Conservation (phyloP, 2,329 filamentous ascomycete genomes). For the Hymenoscyphus fructigenus region DNA sequence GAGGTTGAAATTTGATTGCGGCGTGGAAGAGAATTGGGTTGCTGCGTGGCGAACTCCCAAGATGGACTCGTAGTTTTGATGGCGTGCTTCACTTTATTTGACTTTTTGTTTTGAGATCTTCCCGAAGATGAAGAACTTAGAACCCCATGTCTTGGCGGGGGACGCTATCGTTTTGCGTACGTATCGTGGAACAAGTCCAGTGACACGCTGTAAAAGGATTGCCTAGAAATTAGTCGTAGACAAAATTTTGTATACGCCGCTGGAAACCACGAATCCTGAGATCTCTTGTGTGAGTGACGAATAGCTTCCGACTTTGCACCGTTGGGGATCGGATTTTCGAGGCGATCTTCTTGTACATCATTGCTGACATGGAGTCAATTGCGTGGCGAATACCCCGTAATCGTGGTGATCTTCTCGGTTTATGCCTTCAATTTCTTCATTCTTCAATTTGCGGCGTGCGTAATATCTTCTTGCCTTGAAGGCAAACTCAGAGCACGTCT, state of each 20-base stretch:
- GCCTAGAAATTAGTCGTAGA: not conserved
- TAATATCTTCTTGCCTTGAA: conserved; percentile 2
- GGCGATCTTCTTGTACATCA: not conserved
- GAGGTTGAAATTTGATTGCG: no score
- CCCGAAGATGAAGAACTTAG: no score
- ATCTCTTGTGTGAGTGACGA: not conserved
- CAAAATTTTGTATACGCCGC: not conserved
- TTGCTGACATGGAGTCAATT: not conserved
- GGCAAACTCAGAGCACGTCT: not conserved
- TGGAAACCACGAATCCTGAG: not conserved
- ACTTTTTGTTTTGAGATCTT: no score
- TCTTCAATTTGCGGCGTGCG: not conserved
- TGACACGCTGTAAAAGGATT: not conserved
- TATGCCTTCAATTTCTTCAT: not conserved
- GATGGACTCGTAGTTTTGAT: no score
- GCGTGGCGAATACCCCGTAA: not conserved
- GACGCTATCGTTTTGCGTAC: not conserved
- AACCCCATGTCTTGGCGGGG: no score
- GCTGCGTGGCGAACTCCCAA: no score
- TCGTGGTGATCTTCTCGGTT: conserved; percentile 1
- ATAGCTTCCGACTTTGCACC: not conserved
- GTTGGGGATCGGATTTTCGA: not conserved
- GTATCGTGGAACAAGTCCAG: not conserved
- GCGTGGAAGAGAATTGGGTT: no score
- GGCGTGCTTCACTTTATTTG: no score